Evolutionary conservation across 2,329 filamentous ascomycete species (phyloP), one percentile per base, ranked within the genome.

Genomic region (Remersonia thermophila): DNA sequence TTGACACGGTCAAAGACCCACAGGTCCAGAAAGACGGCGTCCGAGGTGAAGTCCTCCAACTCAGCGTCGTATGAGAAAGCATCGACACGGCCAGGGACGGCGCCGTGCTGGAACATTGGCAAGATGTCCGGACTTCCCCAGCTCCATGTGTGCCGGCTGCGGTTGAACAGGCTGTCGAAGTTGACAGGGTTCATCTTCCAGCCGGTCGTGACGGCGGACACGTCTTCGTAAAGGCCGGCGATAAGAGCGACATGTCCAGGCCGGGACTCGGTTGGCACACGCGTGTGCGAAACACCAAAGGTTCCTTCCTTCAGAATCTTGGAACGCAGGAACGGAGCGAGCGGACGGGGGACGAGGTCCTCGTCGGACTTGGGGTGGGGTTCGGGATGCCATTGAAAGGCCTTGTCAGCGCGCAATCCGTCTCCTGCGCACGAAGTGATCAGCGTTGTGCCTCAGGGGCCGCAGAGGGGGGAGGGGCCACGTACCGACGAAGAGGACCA

Each of bases 121-220:
- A 98, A 62, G 51, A 98, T 98, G 59, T 98, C 91, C 1, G 91
- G 91, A 53, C 87, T 95, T 2, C 91, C 91, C 91, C 91, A 98
- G 58, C 87, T 94, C 91, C 91, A 98, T 7, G 93, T 98, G 61
- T 98, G 93, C 31, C 80, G 71, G 55, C 89, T 96, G 44, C 84
- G 77, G 57, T 98, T 98, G 71, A 98, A 98, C 9, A 98, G 86
- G 52, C 89, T 96, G 62, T 98, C 91, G 53, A 98, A 98, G 55
- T 96, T 83, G 53, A 98, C 91, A 0, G 91, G 91, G 55, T 98
- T 98, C 49, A 95, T 65, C 62, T 98, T 96, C 91, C 91, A 98
- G 12, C 91, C 91, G 1, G 93, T 98, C 20, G 83, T 93, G 14
- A 98, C 91, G 2, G 91, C 83, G 25, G 91, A 96, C 2, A 98